Evolutionary conservation across 2,329 filamentous ascomycete species (phyloP).

Genomic region (Nigrograna mackinnonii): DNA sequence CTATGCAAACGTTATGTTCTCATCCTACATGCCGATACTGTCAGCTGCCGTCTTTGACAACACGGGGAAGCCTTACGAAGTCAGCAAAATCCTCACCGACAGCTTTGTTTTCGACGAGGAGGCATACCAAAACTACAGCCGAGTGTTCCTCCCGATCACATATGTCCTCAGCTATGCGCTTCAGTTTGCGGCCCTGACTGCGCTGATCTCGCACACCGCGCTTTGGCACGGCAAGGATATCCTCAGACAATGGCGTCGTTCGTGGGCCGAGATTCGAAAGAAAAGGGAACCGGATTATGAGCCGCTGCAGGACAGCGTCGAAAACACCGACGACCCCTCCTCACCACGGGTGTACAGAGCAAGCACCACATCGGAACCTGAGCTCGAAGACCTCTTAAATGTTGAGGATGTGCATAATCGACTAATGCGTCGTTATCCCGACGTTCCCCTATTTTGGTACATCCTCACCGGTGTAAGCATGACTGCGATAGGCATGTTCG

Average conservation of each 20-base stretch:
- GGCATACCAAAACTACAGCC: constrained; percentile 79
- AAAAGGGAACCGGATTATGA: constrained; percentile 34
- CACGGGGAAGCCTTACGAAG: constrained; percentile 77
- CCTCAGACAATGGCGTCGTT: constrained; percentile 73
- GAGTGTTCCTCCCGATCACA: constrained; percentile 83
- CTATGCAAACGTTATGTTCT: constrained; percentile 78
- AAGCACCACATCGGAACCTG: constrained; percentile 39
- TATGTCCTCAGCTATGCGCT: constrained; percentile 86
- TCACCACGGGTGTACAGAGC: constrained; percentile 22
- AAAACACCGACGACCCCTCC: constrained; percentile 37
- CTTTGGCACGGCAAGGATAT: constrained; percentile 88
- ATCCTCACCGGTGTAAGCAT: constrained; percentile 74
- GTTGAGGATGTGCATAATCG: constrained; percentile 83
- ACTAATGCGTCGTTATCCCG: constrained; percentile 80
- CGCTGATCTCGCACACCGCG: constrained; percentile 77
- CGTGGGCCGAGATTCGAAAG: constrained; percentile 63
- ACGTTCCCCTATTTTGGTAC: constrained; percentile 84
- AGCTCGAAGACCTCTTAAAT: constrained; percentile 60
- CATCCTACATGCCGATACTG: constrained; percentile 84
- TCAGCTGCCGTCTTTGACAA: constrained; percentile 88
- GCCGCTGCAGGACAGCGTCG: constrained; percentile 25
- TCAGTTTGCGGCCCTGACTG: constrained; percentile 81
- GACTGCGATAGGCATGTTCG: constrained; percentile 78
- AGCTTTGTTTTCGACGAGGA: constrained; percentile 78
- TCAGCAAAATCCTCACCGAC: constrained; percentile 75